These are phyloP conservation scores for Limtongozyma cylindracea DNA, from an alignment of 805 yeast species.

Conservation along the genomic window DNA sequence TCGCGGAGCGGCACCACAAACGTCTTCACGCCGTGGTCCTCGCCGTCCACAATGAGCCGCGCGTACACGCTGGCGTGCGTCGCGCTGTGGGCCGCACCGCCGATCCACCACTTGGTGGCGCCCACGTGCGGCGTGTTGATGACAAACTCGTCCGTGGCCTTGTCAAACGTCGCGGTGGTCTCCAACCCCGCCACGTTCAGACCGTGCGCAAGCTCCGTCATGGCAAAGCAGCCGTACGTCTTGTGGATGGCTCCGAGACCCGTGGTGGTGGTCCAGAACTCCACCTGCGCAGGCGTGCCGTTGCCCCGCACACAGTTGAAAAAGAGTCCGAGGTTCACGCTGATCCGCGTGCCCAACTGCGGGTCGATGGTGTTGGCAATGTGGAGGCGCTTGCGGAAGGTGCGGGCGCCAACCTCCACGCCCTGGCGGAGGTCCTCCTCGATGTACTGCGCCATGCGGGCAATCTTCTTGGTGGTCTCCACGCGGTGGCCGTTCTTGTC, in stretches of 20 bases:
- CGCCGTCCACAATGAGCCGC: constrained; percentile 3
- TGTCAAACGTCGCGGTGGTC: constrained; percentile 5
- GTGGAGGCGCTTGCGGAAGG: constrained; percentile 1
- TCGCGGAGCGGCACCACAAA: constrained; percentile 5
- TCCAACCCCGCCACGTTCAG: constrained; percentile 5
- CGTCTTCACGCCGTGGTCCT: constrained; percentile 5
- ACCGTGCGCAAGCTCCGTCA: constrained; percentile 89
- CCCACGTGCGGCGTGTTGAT: constrained; percentile 5
- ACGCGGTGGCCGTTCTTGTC: constrained; percentile 4
- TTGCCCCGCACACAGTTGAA: constrained; percentile 4
- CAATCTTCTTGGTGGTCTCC: constrained; percentile 3
- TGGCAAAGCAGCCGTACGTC: constrained; percentile 63
- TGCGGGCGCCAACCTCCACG: constrained; percentile 1
- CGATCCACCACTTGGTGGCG: constrained; percentile 6
- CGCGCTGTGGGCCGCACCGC: constrained; percentile 5
- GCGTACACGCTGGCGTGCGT: constrained; percentile 4
- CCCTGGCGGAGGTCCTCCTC: constrained; percentile 1
- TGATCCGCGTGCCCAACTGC: constrained; percentile 4
- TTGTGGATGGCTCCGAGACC: constrained; percentile 3
- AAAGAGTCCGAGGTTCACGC: constrained; percentile 5
- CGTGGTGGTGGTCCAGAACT: constrained; percentile 3
- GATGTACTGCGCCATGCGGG: constrained; percentile 4
- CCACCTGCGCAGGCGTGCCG: constrained; percentile 4
- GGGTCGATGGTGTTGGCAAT: constrained; percentile 3
- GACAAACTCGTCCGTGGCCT: constrained; percentile 3